These are phyloP conservation scores for Ochetophila trinervis DNA, from an alignment of 306 rosid species.

Conservation along the genomic window DNA sequence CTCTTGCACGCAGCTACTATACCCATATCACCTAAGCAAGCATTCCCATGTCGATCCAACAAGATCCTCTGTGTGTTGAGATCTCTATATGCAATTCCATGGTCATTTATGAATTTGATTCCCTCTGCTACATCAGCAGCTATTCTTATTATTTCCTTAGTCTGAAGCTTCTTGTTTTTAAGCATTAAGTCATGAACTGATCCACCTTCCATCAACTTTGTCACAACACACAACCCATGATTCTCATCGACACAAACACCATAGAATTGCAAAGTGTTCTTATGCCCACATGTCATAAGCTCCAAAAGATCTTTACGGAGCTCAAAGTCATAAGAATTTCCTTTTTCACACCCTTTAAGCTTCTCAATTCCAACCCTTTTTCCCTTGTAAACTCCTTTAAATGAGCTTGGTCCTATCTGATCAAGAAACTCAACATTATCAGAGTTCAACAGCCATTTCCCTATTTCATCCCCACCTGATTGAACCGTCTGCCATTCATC, in stretches of 20 bases:
- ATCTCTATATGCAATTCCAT: constrained; percentile 74
- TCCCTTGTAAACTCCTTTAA: constrained; percentile 80
- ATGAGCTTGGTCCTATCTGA: constrained; percentile 73
- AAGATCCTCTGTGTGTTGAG: constrained; percentile 79
- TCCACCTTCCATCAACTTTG: constrained; percentile 87
- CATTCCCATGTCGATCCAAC: constrained; percentile 81
- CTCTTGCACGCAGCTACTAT: constrained; percentile 77
- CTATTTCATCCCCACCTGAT: constrained; percentile 57
- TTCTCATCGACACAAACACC: constrained; percentile 85
- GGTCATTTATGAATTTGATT: constrained; percentile 86
- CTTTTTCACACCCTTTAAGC: constrained; percentile 94
- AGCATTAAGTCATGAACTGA: constrained; percentile 72
- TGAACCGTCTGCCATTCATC: constrained; percentile 95
- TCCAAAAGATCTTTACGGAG: constrained; percentile 73
- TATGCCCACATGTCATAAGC: constrained; percentile 89
- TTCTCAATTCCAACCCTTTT: constrained; percentile 86
- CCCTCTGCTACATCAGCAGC: constrained; percentile 86
- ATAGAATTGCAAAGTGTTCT: constrained; percentile 65
- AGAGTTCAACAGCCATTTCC: constrained; percentile 80
- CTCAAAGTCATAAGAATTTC: constrained; percentile 73
- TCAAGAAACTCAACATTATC: constrained; percentile 69
- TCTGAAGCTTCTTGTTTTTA: constrained; percentile 73
- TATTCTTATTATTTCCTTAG: constrained; percentile 71
- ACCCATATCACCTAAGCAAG: constrained; percentile 92
- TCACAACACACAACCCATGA: constrained; percentile 85